phyloP scores from a whole-genome alignment of 2,329 filamentous ascomycete species.

The Fusarium coffeatum region DNA sequence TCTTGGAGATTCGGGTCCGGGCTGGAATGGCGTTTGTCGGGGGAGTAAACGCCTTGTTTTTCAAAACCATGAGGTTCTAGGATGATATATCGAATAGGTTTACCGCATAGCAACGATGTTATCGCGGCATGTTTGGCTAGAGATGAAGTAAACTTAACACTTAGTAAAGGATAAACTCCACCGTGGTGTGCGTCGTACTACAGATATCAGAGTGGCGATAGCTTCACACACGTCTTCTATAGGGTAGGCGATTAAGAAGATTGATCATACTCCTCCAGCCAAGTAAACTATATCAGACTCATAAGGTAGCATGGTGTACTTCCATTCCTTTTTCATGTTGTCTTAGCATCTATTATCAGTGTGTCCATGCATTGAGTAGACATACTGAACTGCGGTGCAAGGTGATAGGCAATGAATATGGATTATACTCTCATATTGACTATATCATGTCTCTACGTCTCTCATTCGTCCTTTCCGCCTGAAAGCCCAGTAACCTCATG shows the following conservation, averaged over 20 bases:
- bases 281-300: neutral
- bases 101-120: no score
- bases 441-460: constrained; percentile 25
- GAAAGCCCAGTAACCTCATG: neutral
- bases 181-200: neutral
- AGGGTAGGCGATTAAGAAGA: constrained; percentile 1
- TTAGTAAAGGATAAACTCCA: no score
- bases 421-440: constrained; percentile 22
- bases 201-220: neutral
- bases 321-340: neutral
- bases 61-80: neutral
- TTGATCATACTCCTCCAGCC: neutral
- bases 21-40: neutral
- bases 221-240: neutral
- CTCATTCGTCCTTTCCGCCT: neutral
- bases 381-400: neutral
- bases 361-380: neutral
- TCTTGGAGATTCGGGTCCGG: neutral
- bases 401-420: neutral
- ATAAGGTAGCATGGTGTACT: rapidly evolving
- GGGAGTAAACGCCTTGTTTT: neutral
- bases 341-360: neutral
- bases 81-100: neutral
- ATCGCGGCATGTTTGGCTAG: neutral
- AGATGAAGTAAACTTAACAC: neutral